Conservation (phyloP, 2,329 filamentous ascomycete genomes). For the Mycogone perniciosa region DNA sequence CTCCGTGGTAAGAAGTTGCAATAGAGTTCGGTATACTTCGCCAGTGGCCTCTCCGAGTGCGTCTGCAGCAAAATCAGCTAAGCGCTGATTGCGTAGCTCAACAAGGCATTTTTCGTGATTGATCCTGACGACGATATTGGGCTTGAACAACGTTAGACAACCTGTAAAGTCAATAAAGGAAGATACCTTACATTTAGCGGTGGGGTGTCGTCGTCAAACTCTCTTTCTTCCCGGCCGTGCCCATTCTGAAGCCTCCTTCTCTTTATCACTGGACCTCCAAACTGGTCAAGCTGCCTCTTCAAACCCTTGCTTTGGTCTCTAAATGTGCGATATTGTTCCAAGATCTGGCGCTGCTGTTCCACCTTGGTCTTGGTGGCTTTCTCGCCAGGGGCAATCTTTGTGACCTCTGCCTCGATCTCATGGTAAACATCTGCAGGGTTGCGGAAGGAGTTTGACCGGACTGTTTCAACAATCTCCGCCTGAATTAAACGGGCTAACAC, state of each 20-base stretch:
- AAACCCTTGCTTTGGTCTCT: conserved; percentile 45
- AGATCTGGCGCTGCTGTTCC: conserved; percentile 52
- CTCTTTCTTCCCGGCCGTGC: conserved; percentile 21
- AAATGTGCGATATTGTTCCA: conserved; percentile 46
- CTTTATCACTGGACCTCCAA: conserved; percentile 38
- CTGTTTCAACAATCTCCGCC: conserved; percentile 61
- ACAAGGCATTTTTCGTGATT: conserved; percentile 84
- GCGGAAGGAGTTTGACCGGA: conserved; percentile 50
- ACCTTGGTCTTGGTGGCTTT: conserved; percentile 55
- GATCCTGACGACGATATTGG: conserved; percentile 66
- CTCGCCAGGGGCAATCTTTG: conserved; percentile 39
- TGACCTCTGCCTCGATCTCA: conserved; percentile 58
- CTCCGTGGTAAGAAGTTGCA: conserved; percentile 64
- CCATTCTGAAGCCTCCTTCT: conserved; percentile 50
- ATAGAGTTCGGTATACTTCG: conserved; percentile 67
- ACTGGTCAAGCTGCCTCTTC: conserved; percentile 45
- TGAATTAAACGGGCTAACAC: conserved; percentile 51
- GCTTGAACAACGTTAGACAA: conserved; percentile 41
- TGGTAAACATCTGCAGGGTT: conserved; percentile 55
- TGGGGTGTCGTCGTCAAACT: conserved; percentile 34
- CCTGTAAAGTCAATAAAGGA: not conserved
- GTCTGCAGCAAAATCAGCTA: conserved; percentile 66
- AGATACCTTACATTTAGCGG: conserved; percentile 46
- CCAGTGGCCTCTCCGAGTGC: conserved; percentile 68
- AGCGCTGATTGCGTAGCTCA: conserved; percentile 69